Base-by-base conservation (phyloP, 345 rosid genomes). In the Lumnitzera racemosa region DNA sequence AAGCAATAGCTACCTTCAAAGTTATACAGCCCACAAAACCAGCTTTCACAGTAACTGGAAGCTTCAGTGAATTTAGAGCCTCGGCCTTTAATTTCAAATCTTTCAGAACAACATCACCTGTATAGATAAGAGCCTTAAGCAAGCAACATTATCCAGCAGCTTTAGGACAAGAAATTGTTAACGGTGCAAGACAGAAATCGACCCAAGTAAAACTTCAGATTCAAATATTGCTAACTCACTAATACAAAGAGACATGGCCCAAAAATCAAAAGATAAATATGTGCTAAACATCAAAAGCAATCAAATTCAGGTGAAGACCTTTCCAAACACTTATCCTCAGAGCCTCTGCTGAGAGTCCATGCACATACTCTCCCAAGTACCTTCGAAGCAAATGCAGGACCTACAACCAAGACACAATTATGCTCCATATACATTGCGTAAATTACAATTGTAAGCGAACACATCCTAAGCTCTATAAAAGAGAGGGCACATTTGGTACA, bases 321-420 rank as follows among this genome's bases (percentile, higher is more conserved):
- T 88, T 94, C 99, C 99, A 94, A 59, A 94, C 97, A 73, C 99
- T 90, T 76, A 94, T 94, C 67, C 91, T 72, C 75, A 94, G 70
- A 67, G 96, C 96, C 80, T 94, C 99, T 13, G 65, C 73, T 1
- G 99, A 94, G 59, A 94, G 97, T 62, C 95, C 99, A 31, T 90
- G 89, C 49, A 94, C 99, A 69, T 94, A 90, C 71, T 94, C 97
- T 15, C 99, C 97, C 77, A 94, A 78, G 75, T 94, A 94, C 76
- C 80, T 86, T 72, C 91, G 95, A 74, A 94, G 99, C 92, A 94
- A 78, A 74, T 86, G 97, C 61, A 94, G 63, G 72, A 94, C 99
- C 99, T 90, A 80, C 68, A 71, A 65, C 12, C 63, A 68, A 14
- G 64, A 14, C 61, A 49, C 13, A 14, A 60, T 5, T 9, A 55